Evolutionary conservation across 768 basidiomycete genomes (phyloP), one percentile per base, ranked within the genome.

Genomic region (Calvatia gigantea): DNA sequence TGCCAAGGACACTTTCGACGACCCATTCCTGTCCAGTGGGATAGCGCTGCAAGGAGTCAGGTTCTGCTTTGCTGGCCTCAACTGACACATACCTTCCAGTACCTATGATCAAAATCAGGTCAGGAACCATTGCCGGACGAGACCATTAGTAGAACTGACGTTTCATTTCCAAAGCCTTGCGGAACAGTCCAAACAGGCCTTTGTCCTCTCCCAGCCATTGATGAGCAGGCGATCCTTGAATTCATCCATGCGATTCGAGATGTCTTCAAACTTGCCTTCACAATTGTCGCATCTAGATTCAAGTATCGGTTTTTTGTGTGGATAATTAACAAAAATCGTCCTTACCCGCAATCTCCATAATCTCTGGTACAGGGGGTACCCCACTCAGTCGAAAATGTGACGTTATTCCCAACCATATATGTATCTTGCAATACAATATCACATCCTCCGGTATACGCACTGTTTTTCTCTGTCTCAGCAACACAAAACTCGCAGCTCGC

Each of bases 161-260:
- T 80, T 35, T 70, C 69, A 54, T 77, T 78, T 25, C 87, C 87
- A 64, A 92, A 92, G 0, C 79, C 89, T 67, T 92, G 90, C 0
- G 89, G 87, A 1, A 91, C 89, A 1, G 84, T 83, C 91, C 89
- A 91, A 0, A 90, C 76, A 1, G n/a, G 85, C 79, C 64, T 87
- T 85, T 4, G 77, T 81, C 9, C 81, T 72, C 59, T 85, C 83
- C 83, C 87, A 87, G 1, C 86, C 87, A 58, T 85, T 79, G 45
- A 80, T 73, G 57, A 81, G 78, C 14, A 86, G 62, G 19, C 87
- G 75, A 46, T 83, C 70, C 45, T 69, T 70, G 69, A 85, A 90
- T 56, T 85, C 77, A 47, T 87, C 83, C 73, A 90, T 82, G 29
- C 89, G 75, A 0, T 73, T 75, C 9, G 83, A 79, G 50, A 91